These are phyloP conservation scores for Begonia peltatifolia DNA, from an alignment of 306 rosid species.

Conservation along the genomic window DNA sequence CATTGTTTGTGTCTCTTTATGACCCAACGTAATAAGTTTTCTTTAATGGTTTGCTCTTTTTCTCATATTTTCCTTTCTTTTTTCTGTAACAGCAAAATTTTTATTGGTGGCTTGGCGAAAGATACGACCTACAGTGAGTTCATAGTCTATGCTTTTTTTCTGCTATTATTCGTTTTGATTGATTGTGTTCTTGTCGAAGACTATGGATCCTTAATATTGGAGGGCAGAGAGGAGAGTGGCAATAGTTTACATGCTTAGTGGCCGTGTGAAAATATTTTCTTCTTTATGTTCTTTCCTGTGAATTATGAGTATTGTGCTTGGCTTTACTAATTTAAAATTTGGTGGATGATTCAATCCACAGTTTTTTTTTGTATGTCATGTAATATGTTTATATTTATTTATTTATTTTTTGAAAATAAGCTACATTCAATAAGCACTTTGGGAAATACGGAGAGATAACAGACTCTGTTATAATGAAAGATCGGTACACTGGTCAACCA, in stretches of 20 bases:
- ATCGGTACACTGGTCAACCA: slow-evolving; percentile 82
- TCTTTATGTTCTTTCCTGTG: neutral
- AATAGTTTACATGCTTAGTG: neutral
- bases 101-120: slow-evolving; percentile 94
- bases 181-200: too few relatives aligned
- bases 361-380: neutral
- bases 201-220: too few relatives aligned
- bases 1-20: neutral
- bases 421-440: slow-evolving; percentile 72
- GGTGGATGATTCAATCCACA: neutral
- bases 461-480: slow-evolving; percentile 93
- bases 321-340: neutral
- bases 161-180: neutral
- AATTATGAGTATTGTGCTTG: neutral
- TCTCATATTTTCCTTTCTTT: slow-evolving; percentile 6
- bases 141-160: neutral
- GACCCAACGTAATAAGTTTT: too few relatives aligned
- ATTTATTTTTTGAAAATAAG: slow-evolving; percentile 34
- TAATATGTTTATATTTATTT: too few relatives aligned
- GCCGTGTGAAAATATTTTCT: neutral
- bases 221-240: too few relatives aligned
- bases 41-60: neutral
- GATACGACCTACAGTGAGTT: slow-evolving; percentile 81
- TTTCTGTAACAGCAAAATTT: slow-evolving; percentile 76
- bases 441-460: slow-evolving; percentile 75